Conservation (phyloP, 345 rosid genomes). For the Populus davidiana region DNA sequence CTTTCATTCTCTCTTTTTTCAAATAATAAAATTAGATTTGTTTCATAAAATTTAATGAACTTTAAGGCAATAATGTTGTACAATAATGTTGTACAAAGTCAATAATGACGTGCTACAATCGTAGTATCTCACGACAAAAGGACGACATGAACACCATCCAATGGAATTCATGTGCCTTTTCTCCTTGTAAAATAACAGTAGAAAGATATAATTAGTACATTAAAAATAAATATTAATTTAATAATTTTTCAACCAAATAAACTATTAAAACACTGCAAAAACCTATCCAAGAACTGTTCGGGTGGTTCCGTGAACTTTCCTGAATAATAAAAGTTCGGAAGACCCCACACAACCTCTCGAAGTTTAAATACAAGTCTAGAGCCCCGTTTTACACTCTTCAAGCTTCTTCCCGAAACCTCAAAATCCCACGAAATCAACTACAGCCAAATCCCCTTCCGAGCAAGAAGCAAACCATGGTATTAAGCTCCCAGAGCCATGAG, state of each 20-base stretch:
- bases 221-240: too few species aligned
- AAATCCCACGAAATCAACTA: neutral
- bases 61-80: too few species aligned
- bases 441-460: neutral
- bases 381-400: neutral
- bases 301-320: conserved; percentile 25
- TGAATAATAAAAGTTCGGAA: neutral
- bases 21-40: too few species aligned
- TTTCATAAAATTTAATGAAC: too few species aligned
- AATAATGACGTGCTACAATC: neutral
- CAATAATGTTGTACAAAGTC: too few species aligned
- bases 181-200: too few species aligned
- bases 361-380: neutral
- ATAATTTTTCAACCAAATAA: too few species aligned
- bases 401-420: neutral
- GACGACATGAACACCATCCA: neutral
- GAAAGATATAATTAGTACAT: too few species aligned
- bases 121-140: neutral
- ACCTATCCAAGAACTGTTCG: neutral
- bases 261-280: neutral
- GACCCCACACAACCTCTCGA: neutral
- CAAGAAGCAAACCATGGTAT: conserved; percentile 24
- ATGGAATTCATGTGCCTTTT: neutral
- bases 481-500: conserved; percentile 28
- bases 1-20: too few species aligned